A percentile compares a stretch with the other conserved stretches of the same genome.
Conservation (phyloP, 495 filamentous ascomycete species). For the Podospora didyma region DNA sequence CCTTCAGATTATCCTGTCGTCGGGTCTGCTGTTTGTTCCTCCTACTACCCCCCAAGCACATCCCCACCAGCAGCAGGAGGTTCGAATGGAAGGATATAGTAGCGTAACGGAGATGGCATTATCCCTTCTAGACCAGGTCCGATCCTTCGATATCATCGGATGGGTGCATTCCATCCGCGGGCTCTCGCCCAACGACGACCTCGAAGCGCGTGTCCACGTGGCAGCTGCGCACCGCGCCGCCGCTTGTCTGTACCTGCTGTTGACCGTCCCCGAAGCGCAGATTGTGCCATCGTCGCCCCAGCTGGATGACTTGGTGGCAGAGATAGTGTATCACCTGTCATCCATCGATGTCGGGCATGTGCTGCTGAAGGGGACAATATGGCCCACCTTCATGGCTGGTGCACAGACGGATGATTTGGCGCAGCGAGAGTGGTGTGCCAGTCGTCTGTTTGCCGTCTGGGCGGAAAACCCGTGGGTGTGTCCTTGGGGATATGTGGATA, state of each 20-base stretch:
- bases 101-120: constrained; percentile 19
- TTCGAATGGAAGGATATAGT: constrained; percentile 1
- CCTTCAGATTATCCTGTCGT: constrained; percentile 32
- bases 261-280: constrained; percentile 23
- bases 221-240: constrained; percentile 43
- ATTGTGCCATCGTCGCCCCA: constrained; percentile 8
- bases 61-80: too few species aligned
- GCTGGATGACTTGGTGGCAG: constrained; percentile 33
- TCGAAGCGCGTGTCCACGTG: constrained; percentile 37
- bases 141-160: constrained; percentile 26
- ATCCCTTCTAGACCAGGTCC: constrained; percentile 26
- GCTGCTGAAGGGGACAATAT: constrained; percentile 53
- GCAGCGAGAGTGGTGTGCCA: constrained; percentile 32
- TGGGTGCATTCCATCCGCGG: constrained; percentile 38
- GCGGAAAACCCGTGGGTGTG: constrained; percentile 27
- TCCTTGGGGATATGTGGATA: constrained; percentile 44
- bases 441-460: constrained; percentile 34
- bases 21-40: constrained; percentile 28
- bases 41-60: too few species aligned
- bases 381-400: constrained; percentile 56
- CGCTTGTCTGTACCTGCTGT: constrained; percentile 34
- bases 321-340: constrained; percentile 42
- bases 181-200: constrained; percentile 27
- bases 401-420: constrained; percentile 38
- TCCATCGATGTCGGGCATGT: constrained; percentile 40